Base-by-base conservation (phyloP, 1,284 basidiomycete genomes). In the Baeospora myosura region DNA sequence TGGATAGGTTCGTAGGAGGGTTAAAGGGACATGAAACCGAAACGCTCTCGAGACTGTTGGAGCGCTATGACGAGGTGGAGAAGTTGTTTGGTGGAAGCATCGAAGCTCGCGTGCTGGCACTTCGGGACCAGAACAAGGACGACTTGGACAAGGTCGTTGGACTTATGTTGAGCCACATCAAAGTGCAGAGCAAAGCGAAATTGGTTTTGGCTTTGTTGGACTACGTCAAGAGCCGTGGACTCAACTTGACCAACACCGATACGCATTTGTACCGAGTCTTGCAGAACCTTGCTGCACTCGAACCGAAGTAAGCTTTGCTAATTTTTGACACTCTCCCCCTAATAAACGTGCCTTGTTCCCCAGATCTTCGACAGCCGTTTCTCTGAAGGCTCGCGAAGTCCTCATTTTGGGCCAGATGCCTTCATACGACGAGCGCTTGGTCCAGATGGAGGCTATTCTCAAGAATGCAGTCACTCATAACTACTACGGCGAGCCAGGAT, bases 361-460 rank as follows among this genome's bases (percentile, higher is more conserved):
- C 49, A 87, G 85, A 54, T 89, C 89, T 5, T 93, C 92, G 8
- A 87, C 81, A 32, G 74, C 83, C 53, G 93, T 96, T 40, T 81
- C 94, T 2, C 71, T 99, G 55, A 98, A 97, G 68, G 95, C 96
- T 37, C 88, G 96, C 40, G 96, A 99, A 68, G 96, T 98, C 7
- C 76, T 97, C 47, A 97, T 99, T 55, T 76, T 89, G 24, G 91
- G 91, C 40, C 90, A 95, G 61, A 86, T 98, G 78, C 96, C 96
- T 11, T 96, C 92, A 26, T 94, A 93, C 58, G 91, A 95, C 57
- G 96, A 98, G 62, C 88, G 96, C 49, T 71, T 83, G 41, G 70
- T 78, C 20, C 96, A 99, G 66, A 95, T 99, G 87, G 94, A 97
- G 69, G 72, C 80, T 22, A 88, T 98, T 43, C 76, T 99, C 42